Base-by-base conservation (phyloP, 768 basidiomycete species). In the Russula compacta region DNA sequence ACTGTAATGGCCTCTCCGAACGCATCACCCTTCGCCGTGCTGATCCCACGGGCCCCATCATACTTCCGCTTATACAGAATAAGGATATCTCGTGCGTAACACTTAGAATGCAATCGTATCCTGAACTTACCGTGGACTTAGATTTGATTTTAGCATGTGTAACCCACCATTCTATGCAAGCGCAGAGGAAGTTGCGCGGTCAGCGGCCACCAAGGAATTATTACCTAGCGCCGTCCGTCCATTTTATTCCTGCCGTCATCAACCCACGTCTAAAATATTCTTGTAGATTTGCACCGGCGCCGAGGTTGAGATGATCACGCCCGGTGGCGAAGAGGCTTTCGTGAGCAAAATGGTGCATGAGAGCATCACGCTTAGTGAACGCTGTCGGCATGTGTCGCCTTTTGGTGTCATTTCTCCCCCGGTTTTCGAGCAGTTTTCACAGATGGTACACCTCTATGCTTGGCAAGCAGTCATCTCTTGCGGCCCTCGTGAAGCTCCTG, bases 141-240 rank as follows among this genome's bases (percentile, higher is more conserved):
- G 81, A 4, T 83, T 85, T 67, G 82, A 87, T 59, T 92, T 95
- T 65, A 83, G 85, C 0, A 92, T 98, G 84, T 98, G 95, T 73
- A 99, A 98, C 71, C 95, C 95, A 0, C 95, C 95, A 0, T 99
- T 99, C 72, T 98, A 97, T 69, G 70, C 76, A n/a, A 89, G 84
- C 59, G 68, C 71, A 0, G 82, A 84, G 35, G 95, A 98, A 60
- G 79, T 93, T 8, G 64, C 68, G 0, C 69, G 72, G 2, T 84
- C 83, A 2, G 81, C 83, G 0, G 78, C 79, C 19, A 73, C 74
- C 6, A 98, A 98, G 67, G 81, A 82, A 50, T 71, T 76, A 14
- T 75, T 74, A 6, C 88, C 95, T 0, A 84, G 77, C 66, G 88
- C 89, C 2, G 93, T 93, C 68, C 48, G 83, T 74, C 17, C 14